Base-by-base conservation (phyloP, 352 stramenopile species). In the Aphanomyces stellatus region DNA sequence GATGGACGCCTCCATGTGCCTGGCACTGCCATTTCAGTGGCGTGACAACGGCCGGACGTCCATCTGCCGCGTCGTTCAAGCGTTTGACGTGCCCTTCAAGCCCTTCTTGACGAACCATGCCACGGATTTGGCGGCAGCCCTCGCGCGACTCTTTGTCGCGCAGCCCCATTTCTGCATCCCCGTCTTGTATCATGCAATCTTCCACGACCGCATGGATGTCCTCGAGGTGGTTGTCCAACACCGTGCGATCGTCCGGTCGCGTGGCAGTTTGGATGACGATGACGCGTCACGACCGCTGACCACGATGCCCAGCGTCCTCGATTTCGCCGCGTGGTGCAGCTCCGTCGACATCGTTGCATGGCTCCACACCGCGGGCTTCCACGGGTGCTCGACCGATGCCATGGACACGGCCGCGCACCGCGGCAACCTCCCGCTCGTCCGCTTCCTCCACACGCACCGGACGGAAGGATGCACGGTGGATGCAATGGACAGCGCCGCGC, bases 401-500 rank as follows among this genome's bases (percentile, higher is more conserved):
- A 65, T 65, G 57, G 40, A 65, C 40, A 27, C 35, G 17, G 57
- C 57, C 1, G 57, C 57, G 13, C 37, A 51, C 40, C 24, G 41
- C 30, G 6, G 57, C 7, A 27, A 34, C 30, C 25, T 65, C 33
- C 15, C 4, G n/a, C 24, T 65, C 10, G 31, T 65, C n/a, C 8
- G 27, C 3, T 65, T 27, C 17, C 27, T 65, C 8, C 57, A 65
- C n/a, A 34, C 34, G n/a, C 6, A 65, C 19, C 57, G 57, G 0
- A 5, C 17, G 25, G 57, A 65, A 34, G 57, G 57, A 24, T 65
- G 57, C 40, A 56, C 48, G 48, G 27, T n/a, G 10, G 22, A 31
- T n/a, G 27, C 48, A 10, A 56, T 56, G 48, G 27, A 56, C 27
- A 17, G 10, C 15, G 48, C 48, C 10, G 48, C 48, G 22, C 15